Conservation (phyloP, 2,329 filamentous ascomycete genomes). For the Calonectria pseudoturangicola region DNA sequence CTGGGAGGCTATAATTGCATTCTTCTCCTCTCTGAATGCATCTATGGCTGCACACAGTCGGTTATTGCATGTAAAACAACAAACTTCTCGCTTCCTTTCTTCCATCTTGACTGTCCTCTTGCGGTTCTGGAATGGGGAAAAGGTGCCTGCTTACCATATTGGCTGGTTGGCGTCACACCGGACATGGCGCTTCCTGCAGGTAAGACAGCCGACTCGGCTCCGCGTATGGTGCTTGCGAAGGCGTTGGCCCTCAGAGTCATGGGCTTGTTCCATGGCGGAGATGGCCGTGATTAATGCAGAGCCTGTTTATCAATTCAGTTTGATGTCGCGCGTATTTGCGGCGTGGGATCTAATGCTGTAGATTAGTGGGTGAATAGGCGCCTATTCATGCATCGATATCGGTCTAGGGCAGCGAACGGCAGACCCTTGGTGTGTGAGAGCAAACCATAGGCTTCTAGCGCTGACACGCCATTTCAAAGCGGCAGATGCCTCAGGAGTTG, state of each 20-base stretch:
- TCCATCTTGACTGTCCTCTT: not conserved
- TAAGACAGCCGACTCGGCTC: conserved; percentile 48
- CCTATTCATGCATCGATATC: not conserved
- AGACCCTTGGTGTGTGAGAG: not conserved
- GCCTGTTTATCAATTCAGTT: not conserved
- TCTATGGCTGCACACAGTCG: not conserved
- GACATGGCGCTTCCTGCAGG: conserved; percentile 49
- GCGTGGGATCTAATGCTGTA: not conserved
- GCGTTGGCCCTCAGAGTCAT: not conserved
- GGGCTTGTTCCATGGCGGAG: not conserved
- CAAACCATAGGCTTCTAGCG: too few relatives aligned
- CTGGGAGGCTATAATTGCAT: not conserved
- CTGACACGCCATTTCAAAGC: not conserved
- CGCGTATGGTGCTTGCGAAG: conserved; percentile 48
- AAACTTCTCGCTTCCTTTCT: not conserved
- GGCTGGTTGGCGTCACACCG: conserved; percentile 48
- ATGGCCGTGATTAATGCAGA: not conserved
- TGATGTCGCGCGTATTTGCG: not conserved
- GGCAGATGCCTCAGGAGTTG: not conserved
- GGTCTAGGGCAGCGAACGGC: not conserved
- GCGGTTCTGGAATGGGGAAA: not conserved
- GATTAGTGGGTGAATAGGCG: not conserved
- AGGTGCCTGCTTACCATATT: not conserved
- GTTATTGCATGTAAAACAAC: not conserved
- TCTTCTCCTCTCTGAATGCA: not conserved